Evolutionary conservation across 352 stramenopile species (phyloP).

Genomic region (Phytophthora cactorum): DNA sequence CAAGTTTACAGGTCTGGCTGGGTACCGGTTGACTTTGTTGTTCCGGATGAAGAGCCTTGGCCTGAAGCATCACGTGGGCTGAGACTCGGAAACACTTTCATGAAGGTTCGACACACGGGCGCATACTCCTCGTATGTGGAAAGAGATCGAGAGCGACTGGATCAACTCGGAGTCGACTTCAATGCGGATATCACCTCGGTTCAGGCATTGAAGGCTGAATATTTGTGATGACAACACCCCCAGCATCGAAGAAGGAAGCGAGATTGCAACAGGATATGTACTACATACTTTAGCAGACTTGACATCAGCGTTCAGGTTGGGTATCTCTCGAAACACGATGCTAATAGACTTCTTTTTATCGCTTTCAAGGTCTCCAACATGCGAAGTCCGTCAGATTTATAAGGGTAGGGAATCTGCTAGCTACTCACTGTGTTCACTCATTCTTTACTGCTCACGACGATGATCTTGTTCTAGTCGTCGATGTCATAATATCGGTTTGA

Average conservation of each 20-base stretch:
- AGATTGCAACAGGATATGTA: neutral
- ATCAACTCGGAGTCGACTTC: slow-evolving; percentile 49
- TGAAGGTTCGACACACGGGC: slow-evolving; percentile 54
- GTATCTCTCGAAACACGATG: neutral
- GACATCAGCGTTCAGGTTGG: neutral
- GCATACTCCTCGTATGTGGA: slow-evolving; percentile 53
- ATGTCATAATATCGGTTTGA: slow-evolving; percentile 34
- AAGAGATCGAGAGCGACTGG: slow-evolving; percentile 50
- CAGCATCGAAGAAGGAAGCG: neutral
- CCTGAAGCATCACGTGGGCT: slow-evolving; percentile 41
- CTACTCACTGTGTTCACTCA: neutral
- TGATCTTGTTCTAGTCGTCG: slow-evolving; percentile 17
- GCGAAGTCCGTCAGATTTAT: slow-evolving; percentile 21
- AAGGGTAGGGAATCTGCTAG: neutral
- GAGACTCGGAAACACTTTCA: slow-evolving; percentile 56
- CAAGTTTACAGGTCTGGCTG: slow-evolving; percentile 36
- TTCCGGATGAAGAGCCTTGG: slow-evolving; percentile 46
- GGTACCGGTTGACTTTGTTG: slow-evolving; percentile 43
- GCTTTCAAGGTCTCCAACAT: neutral
- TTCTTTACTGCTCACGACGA: slow-evolving; percentile 5
- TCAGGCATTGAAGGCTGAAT: neutral
- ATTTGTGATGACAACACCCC: neutral
- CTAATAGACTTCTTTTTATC: neutral
- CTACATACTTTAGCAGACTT: neutral
- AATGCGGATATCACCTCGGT: slow-evolving; percentile 10